Evolutionary conservation across 768 basidiomycete species (phyloP).

Genomic region (Xerocomellus intermedius): DNA sequence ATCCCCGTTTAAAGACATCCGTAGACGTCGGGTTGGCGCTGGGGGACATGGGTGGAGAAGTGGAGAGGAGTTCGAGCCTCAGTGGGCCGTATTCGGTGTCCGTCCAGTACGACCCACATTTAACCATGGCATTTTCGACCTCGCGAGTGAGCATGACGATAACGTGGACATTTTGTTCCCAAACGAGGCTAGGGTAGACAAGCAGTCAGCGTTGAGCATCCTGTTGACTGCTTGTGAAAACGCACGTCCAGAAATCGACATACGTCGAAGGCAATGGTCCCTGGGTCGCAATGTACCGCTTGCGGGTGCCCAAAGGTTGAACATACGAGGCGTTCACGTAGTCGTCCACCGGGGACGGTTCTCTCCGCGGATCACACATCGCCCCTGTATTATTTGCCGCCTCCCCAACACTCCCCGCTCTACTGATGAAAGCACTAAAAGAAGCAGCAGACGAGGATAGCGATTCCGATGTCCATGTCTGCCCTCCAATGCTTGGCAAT

Average conservation of each 20-base stretch:
- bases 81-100: conserved; percentile 69
- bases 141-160: conserved; percentile 97
- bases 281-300: conserved; percentile 93
- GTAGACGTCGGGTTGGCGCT: conserved; percentile 38
- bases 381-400: neutral
- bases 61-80: conserved; percentile 51
- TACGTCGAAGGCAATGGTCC: conserved; percentile 90
- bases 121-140: conserved; percentile 81
- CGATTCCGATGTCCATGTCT: conserved; percentile 2
- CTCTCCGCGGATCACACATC: conserved; percentile 12
- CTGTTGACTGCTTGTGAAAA: conserved; percentile 15
- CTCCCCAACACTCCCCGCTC: neutral
- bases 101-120: conserved; percentile 91
- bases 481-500: conserved; percentile 19
- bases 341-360: conserved; percentile 60
- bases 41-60: conserved; percentile 38
- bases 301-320: conserved; percentile 77
- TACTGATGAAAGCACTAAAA: neutral
- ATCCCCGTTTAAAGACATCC: conserved; percentile 23
- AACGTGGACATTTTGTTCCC: conserved; percentile 93
- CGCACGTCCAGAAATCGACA: conserved; percentile 92
- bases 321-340: conserved; percentile 96
- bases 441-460: neutral
- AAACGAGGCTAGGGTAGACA: conserved; percentile 58
- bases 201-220: conserved; percentile 4